These are phyloP conservation scores for barley (Hordeum vulgare) DNA, from an alignment of 176 grass and related monocot species.

Conservation along the genomic window MorexV3_pseudomolecules_assembly NC_058520.1:184620686-184621185, in stretches of 20 bases:
- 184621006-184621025: neutral
- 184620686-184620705: too few species aligned
- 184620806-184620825: neutral
- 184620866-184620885: neutral
- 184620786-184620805: neutral
- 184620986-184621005: neutral
- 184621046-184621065: neutral
- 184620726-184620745: too few species aligned
- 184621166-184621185: slow-evolving; percentile 34
- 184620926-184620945: neutral
- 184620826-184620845: neutral
- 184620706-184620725: too few species aligned
- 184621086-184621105: neutral
- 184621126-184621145: neutral
- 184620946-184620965: neutral
- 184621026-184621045: neutral
- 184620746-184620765: neutral
- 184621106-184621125: neutral
- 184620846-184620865: neutral
- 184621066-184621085: neutral
- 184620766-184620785: neutral
- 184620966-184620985: slow-evolving; percentile 5
- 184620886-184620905: neutral
- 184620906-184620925: slow-evolving; percentile 7
- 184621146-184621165: neutral